These are phyloP conservation scores for Mrakia frigida DNA, from an alignment of 768 basidiomycete species.

Conservation along the genomic window DNA sequence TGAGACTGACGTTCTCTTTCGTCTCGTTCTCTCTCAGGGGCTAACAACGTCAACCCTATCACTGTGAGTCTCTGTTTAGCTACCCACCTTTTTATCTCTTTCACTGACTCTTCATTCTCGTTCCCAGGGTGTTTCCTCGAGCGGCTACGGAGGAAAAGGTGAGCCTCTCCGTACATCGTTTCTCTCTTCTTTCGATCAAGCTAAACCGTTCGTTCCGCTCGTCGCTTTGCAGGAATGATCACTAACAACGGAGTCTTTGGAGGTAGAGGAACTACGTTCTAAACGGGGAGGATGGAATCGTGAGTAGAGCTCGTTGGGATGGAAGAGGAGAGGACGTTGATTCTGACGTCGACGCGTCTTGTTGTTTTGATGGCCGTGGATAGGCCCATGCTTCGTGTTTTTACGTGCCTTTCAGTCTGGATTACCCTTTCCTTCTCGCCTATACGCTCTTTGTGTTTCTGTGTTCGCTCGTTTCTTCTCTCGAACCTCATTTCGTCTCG, in stretches of 20 bases:
- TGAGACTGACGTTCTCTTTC: not conserved
- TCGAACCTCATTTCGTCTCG: not conserved
- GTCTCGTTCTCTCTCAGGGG: not conserved
- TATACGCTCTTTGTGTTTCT: not conserved
- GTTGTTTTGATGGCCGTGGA: no score
- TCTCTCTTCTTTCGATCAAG: conserved; percentile 9
- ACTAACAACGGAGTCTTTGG: not conserved
- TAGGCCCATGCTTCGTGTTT: no score
- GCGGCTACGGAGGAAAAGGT: not conserved
- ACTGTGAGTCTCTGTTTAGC: not conserved
- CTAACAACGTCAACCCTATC: conserved; percentile 7
- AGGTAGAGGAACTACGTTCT: not conserved
- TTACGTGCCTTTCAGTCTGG: no score
- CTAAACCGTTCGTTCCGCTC: not conserved
- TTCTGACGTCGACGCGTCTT: no score
- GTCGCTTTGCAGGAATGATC: not conserved
- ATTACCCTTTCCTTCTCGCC: no score
- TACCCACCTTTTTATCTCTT: conserved; percentile 37
- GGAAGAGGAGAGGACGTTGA: no score
- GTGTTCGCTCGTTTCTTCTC: not conserved
- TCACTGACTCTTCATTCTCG: not conserved
- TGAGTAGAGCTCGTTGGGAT: no score
- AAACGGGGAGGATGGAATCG: no score
- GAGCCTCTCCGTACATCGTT: not conserved
- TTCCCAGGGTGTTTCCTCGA: not conserved